Percentiles rank a stretch among this genome's conserved stretches.
Conservation (phyloP, 768 basidiomycete species). For the Leccinum boreale region DNA sequence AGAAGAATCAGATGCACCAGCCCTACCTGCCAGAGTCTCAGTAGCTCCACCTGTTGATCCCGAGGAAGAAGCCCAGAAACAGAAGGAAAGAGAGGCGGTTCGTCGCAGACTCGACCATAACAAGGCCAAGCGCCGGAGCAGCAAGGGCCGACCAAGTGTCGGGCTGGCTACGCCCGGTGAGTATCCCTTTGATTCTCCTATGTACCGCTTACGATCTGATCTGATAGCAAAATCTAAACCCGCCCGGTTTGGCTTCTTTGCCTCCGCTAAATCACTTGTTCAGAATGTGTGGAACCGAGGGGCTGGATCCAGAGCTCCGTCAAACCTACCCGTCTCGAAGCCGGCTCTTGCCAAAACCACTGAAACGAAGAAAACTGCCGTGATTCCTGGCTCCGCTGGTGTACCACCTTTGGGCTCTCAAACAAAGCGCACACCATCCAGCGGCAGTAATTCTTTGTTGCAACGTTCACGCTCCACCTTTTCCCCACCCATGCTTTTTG, state of each 20-base stretch:
- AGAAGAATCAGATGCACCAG: slow-evolving; percentile 23
- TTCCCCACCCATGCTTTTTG: slow-evolving; percentile 6
- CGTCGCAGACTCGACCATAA: slow-evolving; percentile 63
- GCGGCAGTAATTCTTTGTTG: slow-evolving; percentile 7
- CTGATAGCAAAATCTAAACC: slow-evolving; percentile 39
- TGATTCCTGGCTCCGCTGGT: slow-evolving; percentile 22
- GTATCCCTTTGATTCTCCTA: slow-evolving; percentile 15
- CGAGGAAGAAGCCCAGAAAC: slow-evolving; percentile 31
- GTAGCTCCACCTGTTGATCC: slow-evolving; percentile 23
- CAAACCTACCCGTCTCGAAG: slow-evolving; percentile 30
- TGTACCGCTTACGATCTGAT: slow-evolving; percentile 6
- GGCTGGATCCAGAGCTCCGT: slow-evolving; percentile 27
- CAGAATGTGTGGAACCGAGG: slow-evolving; percentile 71
- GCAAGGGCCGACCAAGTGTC: slow-evolving; percentile 47
- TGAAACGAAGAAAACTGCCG: slow-evolving; percentile 20
- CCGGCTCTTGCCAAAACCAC: slow-evolving; percentile 11
- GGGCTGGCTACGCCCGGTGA: slow-evolving; percentile 41
- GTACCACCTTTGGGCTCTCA: slow-evolving; percentile 17
- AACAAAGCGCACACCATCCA: slow-evolving; percentile 17
- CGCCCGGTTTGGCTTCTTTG: slow-evolving; percentile 66
- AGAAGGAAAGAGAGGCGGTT: slow-evolving; percentile 55
- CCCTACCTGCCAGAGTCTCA: slow-evolving; percentile 35
- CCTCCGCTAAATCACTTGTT: slow-evolving; percentile 66
- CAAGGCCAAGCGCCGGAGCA: slow-evolving; percentile 68
- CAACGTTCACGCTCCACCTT: slow-evolving; percentile 15